These are phyloP conservation scores for Omphalotus olearius DNA, from an alignment of 1,284 basidiomycete species.

Conservation along the genomic window DNA sequence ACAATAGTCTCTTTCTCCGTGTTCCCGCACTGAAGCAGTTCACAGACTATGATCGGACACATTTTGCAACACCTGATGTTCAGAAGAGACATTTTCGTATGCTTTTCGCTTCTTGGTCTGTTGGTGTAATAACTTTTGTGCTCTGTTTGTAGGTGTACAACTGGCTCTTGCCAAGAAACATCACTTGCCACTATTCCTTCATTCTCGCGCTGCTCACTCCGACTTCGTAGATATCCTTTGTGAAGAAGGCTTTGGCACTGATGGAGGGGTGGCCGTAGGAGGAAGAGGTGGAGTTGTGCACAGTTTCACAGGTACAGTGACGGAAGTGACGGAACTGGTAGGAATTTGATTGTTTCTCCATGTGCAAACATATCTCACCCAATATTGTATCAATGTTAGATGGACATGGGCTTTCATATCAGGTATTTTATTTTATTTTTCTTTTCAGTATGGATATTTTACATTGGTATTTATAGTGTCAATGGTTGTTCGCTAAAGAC, in stretches of 20 bases:
- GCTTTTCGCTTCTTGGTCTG: slow-evolving; percentile 13
- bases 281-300: slow-evolving; percentile 79
- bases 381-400: slow-evolving; percentile 31
- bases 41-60: slow-evolving; percentile 80
- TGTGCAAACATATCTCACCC: background rate
- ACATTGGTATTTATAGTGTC: slow-evolving; percentile 37
- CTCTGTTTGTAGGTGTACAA: slow-evolving; percentile 42
- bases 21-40: background rate
- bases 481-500: slow-evolving; percentile 89
- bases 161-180: slow-evolving; percentile 69
- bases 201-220: slow-evolving; percentile 73
- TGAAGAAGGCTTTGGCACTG: slow-evolving; percentile 60
- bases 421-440: slow-evolving; percentile 26
- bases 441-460: background rate
- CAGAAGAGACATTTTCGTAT: slow-evolving; percentile 70
- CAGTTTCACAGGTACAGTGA: slow-evolving; percentile 74
- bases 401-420: slow-evolving; percentile 71
- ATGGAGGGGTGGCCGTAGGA: slow-evolving; percentile 52
- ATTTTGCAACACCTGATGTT: slow-evolving; percentile 61
- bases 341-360: slow-evolving; percentile 21
- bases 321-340: slow-evolving; percentile 71
- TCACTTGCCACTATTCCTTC: slow-evolving; percentile 80
- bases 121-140: background rate
- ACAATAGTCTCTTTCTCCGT: too few relatives aligned
- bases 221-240: slow-evolving; percentile 71